These are phyloP conservation scores for Simplicillium sp. DNA, from an alignment of 2,329 filamentous ascomycete species.

Conservation along the genomic window DNA sequence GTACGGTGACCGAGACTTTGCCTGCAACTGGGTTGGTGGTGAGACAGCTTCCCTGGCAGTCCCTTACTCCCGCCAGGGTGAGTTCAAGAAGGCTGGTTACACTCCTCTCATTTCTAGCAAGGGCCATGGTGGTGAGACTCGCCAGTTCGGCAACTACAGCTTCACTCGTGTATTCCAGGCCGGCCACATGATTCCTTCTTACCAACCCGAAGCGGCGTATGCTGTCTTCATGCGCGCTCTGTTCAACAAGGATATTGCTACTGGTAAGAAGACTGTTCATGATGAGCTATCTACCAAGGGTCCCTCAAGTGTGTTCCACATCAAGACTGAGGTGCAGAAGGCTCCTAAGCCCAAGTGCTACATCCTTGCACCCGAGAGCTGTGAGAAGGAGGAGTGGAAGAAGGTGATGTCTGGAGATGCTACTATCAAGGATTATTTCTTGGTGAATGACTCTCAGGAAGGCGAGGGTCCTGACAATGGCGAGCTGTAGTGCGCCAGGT, in stretches of 20 bases:
- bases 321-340: conserved; percentile 39
- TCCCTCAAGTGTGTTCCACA: conserved; percentile 49
- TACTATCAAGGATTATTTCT: conserved; percentile 30
- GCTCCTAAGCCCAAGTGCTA: conserved; percentile 47
- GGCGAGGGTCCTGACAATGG: conserved; percentile 1
- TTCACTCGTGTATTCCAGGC: conserved; percentile 58
- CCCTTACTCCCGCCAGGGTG: conserved; percentile 32
- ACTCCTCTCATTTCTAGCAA: conserved; percentile 56
- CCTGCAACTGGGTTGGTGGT: conserved; percentile 60
- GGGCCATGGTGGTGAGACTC: conserved; percentile 56
- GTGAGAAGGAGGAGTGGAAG: conserved; percentile 40
- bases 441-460: conserved; percentile 12
- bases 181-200: conserved; percentile 52
- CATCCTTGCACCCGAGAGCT: conserved; percentile 45
- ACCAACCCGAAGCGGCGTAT: conserved; percentile 47
- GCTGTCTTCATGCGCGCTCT: conserved; percentile 51
- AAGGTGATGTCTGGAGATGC: conserved; percentile 42
- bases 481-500: conserved; percentile 3
- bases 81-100: conserved; percentile 57
- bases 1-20: conserved; percentile 54
- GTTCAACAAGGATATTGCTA: conserved; percentile 41
- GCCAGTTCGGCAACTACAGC: conserved; percentile 65
- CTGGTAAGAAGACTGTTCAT: conserved; percentile 40
- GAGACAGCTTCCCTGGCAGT: conserved; percentile 58
- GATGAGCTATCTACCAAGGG: conserved; percentile 38